These are phyloP conservation scores for Phytophthora kernoviae DNA, from an alignment of 352 stramenopile species.

Conservation along the genomic window DNA sequence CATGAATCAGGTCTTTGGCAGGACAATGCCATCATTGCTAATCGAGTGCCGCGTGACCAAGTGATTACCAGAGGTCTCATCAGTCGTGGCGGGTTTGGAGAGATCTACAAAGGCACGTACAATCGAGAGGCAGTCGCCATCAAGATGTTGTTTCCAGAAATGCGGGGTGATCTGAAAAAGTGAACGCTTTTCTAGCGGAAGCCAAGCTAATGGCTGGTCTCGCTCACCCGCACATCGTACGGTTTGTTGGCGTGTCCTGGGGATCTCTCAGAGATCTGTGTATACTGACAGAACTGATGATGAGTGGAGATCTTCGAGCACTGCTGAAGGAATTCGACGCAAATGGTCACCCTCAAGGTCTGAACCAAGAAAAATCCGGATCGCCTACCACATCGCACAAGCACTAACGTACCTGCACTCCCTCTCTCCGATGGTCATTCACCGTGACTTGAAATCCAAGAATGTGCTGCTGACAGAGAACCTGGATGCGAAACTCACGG, in stretches of 20 bases:
- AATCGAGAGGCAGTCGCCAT: slow-evolving; percentile 33
- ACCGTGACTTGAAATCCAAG: slow-evolving; percentile 26
- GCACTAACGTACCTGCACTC: slow-evolving; percentile 16
- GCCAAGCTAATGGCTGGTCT: slow-evolving; percentile 40
- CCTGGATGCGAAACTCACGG: slow-evolving; percentile 13
- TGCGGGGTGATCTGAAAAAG: slow-evolving; percentile 17
- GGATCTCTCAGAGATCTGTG: slow-evolving; percentile 27
- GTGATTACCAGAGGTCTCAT: slow-evolving; percentile 20
- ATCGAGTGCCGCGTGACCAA: slow-evolving; percentile 30
- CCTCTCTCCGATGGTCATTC: slow-evolving; percentile 13
- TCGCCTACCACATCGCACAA: slow-evolving; percentile 31
- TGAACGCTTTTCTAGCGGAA: slow-evolving; percentile 37
- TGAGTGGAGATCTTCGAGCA: slow-evolving; percentile 25
- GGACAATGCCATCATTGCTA: slow-evolving; percentile 5
- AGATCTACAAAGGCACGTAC: slow-evolving; percentile 36
- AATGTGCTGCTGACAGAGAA: slow-evolving; percentile 9
- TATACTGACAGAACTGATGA: slow-evolving; percentile 34
- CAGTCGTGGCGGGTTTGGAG: slow-evolving; percentile 33
- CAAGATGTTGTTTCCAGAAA: slow-evolving; percentile 29
- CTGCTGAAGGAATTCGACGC: slow-evolving; percentile 22
- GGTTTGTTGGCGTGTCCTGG: slow-evolving; percentile 51
- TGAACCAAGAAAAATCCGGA: slow-evolving; percentile 32
- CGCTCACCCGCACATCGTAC: slow-evolving; percentile 43
- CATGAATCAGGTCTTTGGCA: neutral
- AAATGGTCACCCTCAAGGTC: slow-evolving; percentile 8